A percentile compares a stretch with the other conserved stretches of the same genome.
Evolutionary conservation across 2,329 filamentous ascomycete species (phyloP).

Genomic region (Fusarium decemcellulare): DNA sequence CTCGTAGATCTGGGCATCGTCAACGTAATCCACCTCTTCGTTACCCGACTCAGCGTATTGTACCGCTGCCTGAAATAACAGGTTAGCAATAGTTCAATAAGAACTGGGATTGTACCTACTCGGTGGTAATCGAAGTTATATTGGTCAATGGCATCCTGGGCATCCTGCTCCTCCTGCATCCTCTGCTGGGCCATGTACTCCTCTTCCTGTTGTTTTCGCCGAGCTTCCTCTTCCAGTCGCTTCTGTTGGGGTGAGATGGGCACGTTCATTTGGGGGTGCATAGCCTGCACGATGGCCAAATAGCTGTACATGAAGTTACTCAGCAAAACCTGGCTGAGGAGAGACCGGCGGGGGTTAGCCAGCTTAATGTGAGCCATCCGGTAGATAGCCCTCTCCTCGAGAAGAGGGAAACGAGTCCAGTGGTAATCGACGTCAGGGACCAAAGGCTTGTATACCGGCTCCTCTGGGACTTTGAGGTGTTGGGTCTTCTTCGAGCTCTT

Average conservation of each 20-base stretch:
- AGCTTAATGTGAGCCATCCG: slow-evolving; percentile 99
- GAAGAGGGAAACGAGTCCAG: slow-evolving; percentile 94
- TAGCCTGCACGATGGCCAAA: slow-evolving; percentile 97
- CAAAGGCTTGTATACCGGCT: slow-evolving; percentile 78
- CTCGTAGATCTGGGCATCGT: slow-evolving; percentile 68
- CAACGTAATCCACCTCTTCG: slow-evolving; percentile 64
- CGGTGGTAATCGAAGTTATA: slow-evolving; percentile 69
- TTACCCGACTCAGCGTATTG: slow-evolving; percentile 63
- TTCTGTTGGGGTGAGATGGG: slow-evolving; percentile 85
- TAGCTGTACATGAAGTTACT: slow-evolving; percentile 99
- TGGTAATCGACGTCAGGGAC: slow-evolving; percentile 94
- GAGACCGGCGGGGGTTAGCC: slow-evolving; percentile 92
- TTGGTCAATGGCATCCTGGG: slow-evolving; percentile 63
- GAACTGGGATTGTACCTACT: slow-evolving; percentile 54
- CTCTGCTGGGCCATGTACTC: slow-evolving; percentile 64
- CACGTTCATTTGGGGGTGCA: slow-evolving; percentile 96
- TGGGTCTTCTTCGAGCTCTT: slow-evolving; percentile 80
- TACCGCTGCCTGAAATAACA: slow-evolving; percentile 54
- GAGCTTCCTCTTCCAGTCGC: slow-evolving; percentile 69
- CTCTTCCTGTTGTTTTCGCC: slow-evolving; percentile 65
- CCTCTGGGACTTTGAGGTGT: slow-evolving; percentile 83
- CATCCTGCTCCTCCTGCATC: slow-evolving; percentile 60
- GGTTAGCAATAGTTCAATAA: slow-evolving; percentile 9
- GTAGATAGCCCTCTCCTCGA: slow-evolving; percentile 97
- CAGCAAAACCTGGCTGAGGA: slow-evolving; percentile 94